These are phyloP conservation scores for Blastobotrys serpentis DNA, from an alignment of 1,139 yeast genomes.

Conservation along the genomic window DNA sequence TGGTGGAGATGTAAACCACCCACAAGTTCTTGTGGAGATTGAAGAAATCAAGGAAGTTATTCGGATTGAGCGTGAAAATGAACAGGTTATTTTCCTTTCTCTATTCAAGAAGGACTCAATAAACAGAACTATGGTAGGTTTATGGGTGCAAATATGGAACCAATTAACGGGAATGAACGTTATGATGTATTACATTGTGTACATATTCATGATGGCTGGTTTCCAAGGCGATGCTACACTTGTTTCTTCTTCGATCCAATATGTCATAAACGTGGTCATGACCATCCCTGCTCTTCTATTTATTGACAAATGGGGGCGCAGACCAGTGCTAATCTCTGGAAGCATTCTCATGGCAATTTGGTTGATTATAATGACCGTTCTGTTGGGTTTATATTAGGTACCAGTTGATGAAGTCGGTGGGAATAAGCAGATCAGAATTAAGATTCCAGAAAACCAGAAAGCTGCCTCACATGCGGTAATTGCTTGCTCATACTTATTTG, in stretches of 20 bases:
- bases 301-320: conserved; percentile 55
- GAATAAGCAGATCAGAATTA: too few species aligned
- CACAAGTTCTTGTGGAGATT: conserved; percentile 55
- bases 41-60: conserved; percentile 55
- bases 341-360: conserved; percentile 47
- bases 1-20: conserved; percentile 51
- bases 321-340: conserved; percentile 44
- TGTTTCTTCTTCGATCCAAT: conserved; percentile 59
- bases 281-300: conserved; percentile 46
- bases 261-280: conserved; percentile 46
- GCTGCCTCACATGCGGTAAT: too few species aligned
- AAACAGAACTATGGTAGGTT: conserved; percentile 52
- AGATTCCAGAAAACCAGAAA: too few species aligned
- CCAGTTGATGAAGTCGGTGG: too few species aligned
- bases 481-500: too few species aligned
- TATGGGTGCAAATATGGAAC: conserved; percentile 67
- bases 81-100: conserved; percentile 41
- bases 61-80: conserved; percentile 31
- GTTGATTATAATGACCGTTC: conserved; percentile 46
- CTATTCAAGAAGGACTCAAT: conserved; percentile 50
- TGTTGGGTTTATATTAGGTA: conserved; percentile 41
- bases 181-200: conserved; percentile 48
- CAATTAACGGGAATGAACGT: conserved; percentile 73
- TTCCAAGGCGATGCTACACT: conserved; percentile 36
- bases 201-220: conserved; percentile 44